Base-by-base conservation (phyloP, 306 rosid genomes). In the Canavalia gladiata region DNA sequence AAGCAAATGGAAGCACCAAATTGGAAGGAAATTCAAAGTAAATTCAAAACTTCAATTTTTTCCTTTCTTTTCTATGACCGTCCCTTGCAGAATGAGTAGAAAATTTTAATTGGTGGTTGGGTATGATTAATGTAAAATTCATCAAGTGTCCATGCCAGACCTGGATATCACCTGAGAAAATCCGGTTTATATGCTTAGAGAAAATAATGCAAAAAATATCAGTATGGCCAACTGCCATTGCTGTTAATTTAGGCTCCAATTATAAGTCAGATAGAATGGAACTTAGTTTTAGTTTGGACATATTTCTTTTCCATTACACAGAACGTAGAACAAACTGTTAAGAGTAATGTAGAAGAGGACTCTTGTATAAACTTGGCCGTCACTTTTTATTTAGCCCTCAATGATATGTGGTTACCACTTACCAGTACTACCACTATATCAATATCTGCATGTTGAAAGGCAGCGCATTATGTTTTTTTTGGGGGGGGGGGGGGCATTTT, bases 11-110 rank as follows among this genome's bases (percentile, higher is more conserved):
- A 76, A 74, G 87, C 42, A 66, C 87, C 35, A 60, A 68, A 75
- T 86, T 86, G 60, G 92, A 83, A 84, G 97, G 80, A 78, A 91
- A 90, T 82, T 91, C 97, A 39, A 93, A 93, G 99, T 95, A 95
- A 66, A 45, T 75, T 62, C 77, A 82, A 66, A 51, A 49, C 73
- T 49, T 56, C 7, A 57, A 56, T 29, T 56, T 49, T 45, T 72
- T 10, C 4, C 31, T 42, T 65, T 75, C 49, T 59, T 81, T 72
- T 50, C 39, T 51, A 42, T 55, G 35, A 3, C 6, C 56, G 43
- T 51, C 30, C 13, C 9, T 73, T 68, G 29, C 60, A 52, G 56
- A 39, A 54, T 9, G 69, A 64, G 59, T 81, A 41, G 43, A 47
- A 58, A 81, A 74, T 13, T 62, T 67, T 66, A n/a, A 28, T 13